Base-by-base conservation (phyloP, 495 filamentous ascomycete species). In the Bombardia bombarda region DNA sequence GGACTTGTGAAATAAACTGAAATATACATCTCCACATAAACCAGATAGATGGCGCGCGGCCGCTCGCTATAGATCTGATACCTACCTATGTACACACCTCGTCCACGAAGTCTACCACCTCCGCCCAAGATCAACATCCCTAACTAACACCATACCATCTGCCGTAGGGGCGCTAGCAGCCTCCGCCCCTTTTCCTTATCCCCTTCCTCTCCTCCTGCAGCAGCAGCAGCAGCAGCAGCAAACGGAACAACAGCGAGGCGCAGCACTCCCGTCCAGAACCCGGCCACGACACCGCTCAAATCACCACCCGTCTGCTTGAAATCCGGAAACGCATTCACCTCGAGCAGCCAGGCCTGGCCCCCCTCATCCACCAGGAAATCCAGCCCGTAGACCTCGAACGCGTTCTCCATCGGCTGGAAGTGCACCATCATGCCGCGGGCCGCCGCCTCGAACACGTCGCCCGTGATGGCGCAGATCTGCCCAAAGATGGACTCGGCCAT, bases 281-380 rank as follows among this genome's bases (percentile, higher is more conserved):
- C 83, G 4, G 66, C 70, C 10, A 98, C 80, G 41, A 96, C 61
- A 4, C 67, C 74, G 52, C 68, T 80, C 44, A 87, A 60, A 37
- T 77, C 79, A 2, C 92, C 90, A 2, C 92, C 90, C 10, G 87
- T 95, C 75, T 96, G 90, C 55, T 62, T 77, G 54, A 96, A 96
- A 63, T 98, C 92, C 34, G 92, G 92, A 61, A 90, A 98, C 1
- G 90, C 84, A 65, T 98, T 98, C n/a, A 94, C 75, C 69, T 98
- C 92, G 39, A 98, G 61, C 54, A 97, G 62, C 73, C 76, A 95
- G 17, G 79, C 75, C 3, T 44, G 71, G 0, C 79, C 79, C 3
- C 47, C 35, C 4, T 61, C 73, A 59, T 90, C 86, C 10, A 95
- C 80, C 47, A 98, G 51, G 57, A 93, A 98, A 56, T 98, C 92